A percentile compares a stretch with the other conserved stretches of the same genome.
Evolutionary conservation across 2,329 filamentous ascomycete species (phyloP).

Genomic region (Sporothrix pseudoabietina): DNA sequence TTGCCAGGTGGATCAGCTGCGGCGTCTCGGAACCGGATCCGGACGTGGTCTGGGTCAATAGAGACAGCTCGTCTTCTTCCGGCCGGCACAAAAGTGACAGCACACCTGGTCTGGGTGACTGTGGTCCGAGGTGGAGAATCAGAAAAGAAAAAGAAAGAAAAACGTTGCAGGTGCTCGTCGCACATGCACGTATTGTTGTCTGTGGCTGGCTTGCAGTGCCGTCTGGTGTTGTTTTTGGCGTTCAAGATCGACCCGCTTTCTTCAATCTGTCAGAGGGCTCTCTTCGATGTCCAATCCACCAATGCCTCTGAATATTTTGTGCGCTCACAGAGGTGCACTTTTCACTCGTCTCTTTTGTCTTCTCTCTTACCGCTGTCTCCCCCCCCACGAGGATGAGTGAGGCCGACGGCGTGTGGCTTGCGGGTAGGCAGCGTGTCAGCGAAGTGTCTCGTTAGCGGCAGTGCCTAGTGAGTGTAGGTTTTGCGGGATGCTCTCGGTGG

Average conservation of each 20-base stretch:
- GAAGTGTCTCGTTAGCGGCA: slow-evolving; percentile 23
- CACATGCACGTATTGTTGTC: slow-evolving; percentile 1
- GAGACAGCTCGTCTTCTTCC: slow-evolving; percentile 2
- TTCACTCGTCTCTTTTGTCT: background rate
- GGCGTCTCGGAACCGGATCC: slow-evolving; percentile 18
- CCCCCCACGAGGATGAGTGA: slow-evolving; percentile 22
- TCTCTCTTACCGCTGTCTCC: background rate
- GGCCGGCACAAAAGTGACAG: background rate
- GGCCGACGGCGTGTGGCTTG: background rate
- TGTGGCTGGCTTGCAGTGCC: background rate
- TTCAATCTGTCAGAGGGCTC: slow-evolving; percentile 3
- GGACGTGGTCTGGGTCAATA: slow-evolving; percentile 4
- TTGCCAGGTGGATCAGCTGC: slow-evolving; percentile 4
- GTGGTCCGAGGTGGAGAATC: background rate
- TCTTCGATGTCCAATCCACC: background rate
- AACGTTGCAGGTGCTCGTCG: background rate
- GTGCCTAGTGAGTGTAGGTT: background rate
- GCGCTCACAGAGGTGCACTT: background rate
- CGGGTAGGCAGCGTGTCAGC: slow-evolving; percentile 9
- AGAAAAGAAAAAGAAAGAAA: background rate
- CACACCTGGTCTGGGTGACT: background rate
- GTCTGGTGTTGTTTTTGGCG: background rate
- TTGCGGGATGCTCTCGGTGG: slow-evolving; percentile 20
- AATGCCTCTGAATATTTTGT: background rate
- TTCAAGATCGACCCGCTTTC: background rate